Evolutionary conservation across 306 rosid species (phyloP).

Genomic region (Carpinus fangiana): DNA sequence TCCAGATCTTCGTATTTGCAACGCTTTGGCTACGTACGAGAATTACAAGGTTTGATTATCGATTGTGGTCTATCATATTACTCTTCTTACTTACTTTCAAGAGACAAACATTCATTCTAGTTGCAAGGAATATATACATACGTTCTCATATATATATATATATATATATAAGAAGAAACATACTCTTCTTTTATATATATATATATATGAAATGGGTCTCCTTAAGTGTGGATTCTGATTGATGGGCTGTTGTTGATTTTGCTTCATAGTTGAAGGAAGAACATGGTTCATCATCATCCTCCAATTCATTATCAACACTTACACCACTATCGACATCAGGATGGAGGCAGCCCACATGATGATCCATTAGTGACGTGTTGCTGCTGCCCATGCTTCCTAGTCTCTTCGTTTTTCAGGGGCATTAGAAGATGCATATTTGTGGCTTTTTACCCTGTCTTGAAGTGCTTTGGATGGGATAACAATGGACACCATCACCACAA

Average conservation of each 20-base stretch:
- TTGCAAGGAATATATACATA: too few relatives aligned
- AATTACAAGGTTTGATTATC: too few relatives aligned
- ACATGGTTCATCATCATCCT: slow-evolving; percentile 4
- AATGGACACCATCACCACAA: not conserved
- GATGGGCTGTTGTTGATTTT: not conserved
- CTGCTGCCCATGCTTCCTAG: slow-evolving; percentile 1
- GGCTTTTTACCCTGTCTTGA: slow-evolving; percentile 20
- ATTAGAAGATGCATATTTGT: slow-evolving; percentile 10
- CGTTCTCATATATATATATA: too few relatives aligned
- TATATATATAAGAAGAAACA: too few relatives aligned
- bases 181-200: too few relatives aligned
- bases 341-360: slow-evolving; percentile 7
- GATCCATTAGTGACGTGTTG: not conserved
- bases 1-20: too few relatives aligned
- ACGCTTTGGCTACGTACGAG: too few relatives aligned
- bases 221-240: not conserved
- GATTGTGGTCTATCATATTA: too few relatives aligned
- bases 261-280: not conserved
- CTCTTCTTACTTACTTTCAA: too few relatives aligned
- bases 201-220: not conserved
- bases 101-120: too few relatives aligned
- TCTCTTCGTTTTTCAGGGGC: slow-evolving; percentile 11
- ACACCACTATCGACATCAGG: too few relatives aligned
- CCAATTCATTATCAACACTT: not conserved
- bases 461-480: slow-evolving; percentile 19